Base-by-base conservation (phyloP, 2,329 filamentous ascomycete species). In the Leptographium radiaticola region DNA sequence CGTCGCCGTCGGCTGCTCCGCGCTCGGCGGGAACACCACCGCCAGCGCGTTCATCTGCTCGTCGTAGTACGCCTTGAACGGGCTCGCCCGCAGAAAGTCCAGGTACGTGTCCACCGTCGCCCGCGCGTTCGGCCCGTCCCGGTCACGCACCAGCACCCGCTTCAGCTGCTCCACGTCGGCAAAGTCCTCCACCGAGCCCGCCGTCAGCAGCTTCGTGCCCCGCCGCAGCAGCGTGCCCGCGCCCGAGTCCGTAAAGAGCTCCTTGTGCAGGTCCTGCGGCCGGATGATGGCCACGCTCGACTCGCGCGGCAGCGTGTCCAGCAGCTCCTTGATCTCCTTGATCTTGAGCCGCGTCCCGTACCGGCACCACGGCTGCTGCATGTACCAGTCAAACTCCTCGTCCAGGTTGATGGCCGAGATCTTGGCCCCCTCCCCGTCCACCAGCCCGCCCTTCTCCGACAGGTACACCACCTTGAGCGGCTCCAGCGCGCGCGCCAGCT, bases 231-330 rank as follows among this genome's bases (percentile, higher is more conserved):
- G 74, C 38, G 91, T 97, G 56, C 93, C 91, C 49, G 90, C 91
- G 60, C 93, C 91, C 12, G 89, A 93, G 70, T 97, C 89, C 16
- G 91, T 97, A 70, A 97, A 96, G 7, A 97, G 75, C 69, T 98
- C 93, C 72, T 94, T 95, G 71, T 97, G 90, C 45, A 98, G 77
- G 67, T 95, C 90, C 59, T 87, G 89, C 2, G 93, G 91, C 70
- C 97, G 90, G 62, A 97, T 98, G 64, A 98, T 97, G 57, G 93
- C 93, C 50, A 98, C 91, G 62, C 88, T 95, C 18, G 91, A 96
- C 54, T 87, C 91, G 62, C 88, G 84, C 51, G 93, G 93, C 18
- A 98, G 80, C 50, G 87, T 84, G 62, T 89, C 87, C 52, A 98
- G 74, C 33, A 98, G 79, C 56, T 95, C 89, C 76, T 95, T 95